phyloP scores from a whole-genome alignment of 768 basidiomycete species.

The Phanerodontia chrysosporium region DNA sequence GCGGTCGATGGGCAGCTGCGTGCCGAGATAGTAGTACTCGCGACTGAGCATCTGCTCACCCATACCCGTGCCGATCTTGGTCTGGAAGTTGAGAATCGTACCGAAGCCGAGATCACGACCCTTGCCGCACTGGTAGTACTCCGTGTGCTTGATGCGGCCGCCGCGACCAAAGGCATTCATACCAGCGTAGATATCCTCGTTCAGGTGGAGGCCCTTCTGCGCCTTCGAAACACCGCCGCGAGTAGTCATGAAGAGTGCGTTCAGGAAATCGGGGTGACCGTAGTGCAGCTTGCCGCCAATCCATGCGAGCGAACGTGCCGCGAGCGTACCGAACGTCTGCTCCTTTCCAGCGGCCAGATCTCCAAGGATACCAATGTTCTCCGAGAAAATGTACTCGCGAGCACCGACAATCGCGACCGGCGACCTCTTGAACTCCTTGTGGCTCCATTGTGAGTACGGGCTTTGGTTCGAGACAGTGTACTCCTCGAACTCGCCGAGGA shows the following conservation, averaged over 20 bases:
- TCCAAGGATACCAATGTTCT: conserved; percentile 98
- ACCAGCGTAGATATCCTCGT: conserved; percentile 99
- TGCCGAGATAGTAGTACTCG: conserved; percentile 98
- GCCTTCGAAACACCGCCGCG: conserved; percentile 98
- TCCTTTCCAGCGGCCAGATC: conserved; percentile 99
- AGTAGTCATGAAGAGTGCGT: conserved; percentile 95
- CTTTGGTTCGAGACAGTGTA: conserved; percentile 80
- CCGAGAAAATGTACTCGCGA: conserved; percentile 99
- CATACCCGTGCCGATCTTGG: conserved; percentile 99
- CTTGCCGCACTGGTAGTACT: conserved; percentile 99
- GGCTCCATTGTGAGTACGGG: conserved; percentile 88
- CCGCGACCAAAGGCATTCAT: conserved; percentile 98
- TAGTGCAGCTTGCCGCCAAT: conserved; percentile 98
- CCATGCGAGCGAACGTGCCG: conserved; percentile 95
- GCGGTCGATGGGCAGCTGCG: conserved; percentile 94
- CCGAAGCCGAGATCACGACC: conserved; percentile 98
- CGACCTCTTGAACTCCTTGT: conserved; percentile 80
- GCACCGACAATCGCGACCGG: conserved; percentile 98
- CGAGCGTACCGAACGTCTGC: conserved; percentile 97
- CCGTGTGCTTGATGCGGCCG: conserved; percentile 96
- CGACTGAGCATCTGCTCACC: conserved; percentile 99
- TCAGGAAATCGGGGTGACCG: conserved; percentile 98
- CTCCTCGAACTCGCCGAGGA: conserved; percentile 98
- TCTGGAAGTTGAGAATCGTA: conserved; percentile 98
- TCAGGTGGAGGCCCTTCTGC: conserved; percentile 97